These are phyloP conservation scores for Aaosphaeria arxii DNA, from an alignment of 2,329 filamentous ascomycete species.

Conservation along the genomic window DNA sequence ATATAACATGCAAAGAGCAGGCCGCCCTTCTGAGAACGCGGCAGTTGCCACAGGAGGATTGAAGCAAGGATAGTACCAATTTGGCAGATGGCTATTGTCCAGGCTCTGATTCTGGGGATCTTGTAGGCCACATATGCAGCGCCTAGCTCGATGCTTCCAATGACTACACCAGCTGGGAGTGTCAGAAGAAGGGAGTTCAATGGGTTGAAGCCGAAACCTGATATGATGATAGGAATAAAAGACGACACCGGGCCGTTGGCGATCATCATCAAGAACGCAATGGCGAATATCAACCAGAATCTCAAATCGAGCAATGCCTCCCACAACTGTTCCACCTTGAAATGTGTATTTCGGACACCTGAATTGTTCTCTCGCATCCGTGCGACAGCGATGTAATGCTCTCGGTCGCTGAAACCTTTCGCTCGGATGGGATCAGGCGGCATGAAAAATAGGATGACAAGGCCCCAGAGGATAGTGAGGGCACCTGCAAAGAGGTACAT, in stretches of 20 bases:
- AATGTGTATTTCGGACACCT: constrained; percentile 66
- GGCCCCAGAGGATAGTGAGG: constrained; percentile 21
- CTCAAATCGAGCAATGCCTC: constrained; percentile 56
- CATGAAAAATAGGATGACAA: constrained; percentile 37
- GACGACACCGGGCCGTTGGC: constrained; percentile 26
- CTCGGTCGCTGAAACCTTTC: constrained; percentile 34
- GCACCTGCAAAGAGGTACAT: constrained; percentile 30
- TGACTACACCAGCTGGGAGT: constrained; percentile 20
- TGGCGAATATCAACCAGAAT: constrained; percentile 46
- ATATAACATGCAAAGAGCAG: constrained; percentile 51
- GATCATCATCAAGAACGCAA: constrained; percentile 29
- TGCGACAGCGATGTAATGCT: constrained; percentile 56
- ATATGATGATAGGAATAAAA: constrained; percentile 31
- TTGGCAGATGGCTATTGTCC: constrained; percentile 23
- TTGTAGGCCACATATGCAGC: constrained; percentile 23
- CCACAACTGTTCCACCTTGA: constrained; percentile 62
- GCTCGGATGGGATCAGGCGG: constrained; percentile 42
- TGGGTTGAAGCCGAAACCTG: constrained; percentile 22
- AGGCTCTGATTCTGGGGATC: constrained; percentile 24
- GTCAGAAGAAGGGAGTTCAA: constrained; percentile 27
- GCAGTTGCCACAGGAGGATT: constrained; percentile 45
- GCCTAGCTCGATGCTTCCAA: constrained; percentile 21
- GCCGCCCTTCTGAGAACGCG: constrained; percentile 40
- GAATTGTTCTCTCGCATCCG: constrained; percentile 72
- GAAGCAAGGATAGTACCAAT: constrained; percentile 41